Percentiles rank a stretch among this genome's conserved stretches.
Conservation (phyloP, 495 filamentous ascomycete genomes). For the Daldinia decipiens region DNA sequence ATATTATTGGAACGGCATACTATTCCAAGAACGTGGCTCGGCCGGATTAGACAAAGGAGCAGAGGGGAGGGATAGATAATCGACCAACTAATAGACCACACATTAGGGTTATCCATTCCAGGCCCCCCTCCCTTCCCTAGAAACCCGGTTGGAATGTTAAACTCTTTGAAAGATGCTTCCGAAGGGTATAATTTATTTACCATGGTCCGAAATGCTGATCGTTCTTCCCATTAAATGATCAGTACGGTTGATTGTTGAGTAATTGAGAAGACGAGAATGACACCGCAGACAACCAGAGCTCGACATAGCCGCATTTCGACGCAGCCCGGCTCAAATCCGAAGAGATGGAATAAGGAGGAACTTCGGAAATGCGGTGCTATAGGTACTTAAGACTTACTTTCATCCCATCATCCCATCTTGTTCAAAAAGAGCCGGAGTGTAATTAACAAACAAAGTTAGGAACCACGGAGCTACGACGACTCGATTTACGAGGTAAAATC, state of each 20-base stretch:
- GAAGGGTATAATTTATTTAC: conserved; percentile 10
- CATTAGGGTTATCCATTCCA: conserved; percentile 29
- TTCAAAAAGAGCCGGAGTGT: not conserved
- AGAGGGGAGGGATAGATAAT: conserved; percentile 32
- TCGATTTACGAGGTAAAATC: conserved; percentile 44
- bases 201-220: not conserved
- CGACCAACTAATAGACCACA: conserved; percentile 28
- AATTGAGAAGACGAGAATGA: conserved; percentile 28
- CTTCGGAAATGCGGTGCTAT: conserved; percentile 47
- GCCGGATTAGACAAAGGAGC: conserved; percentile 27
- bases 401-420: not conserved
- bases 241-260: not conserved
- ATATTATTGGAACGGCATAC: conserved; percentile 18
- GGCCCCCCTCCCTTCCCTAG: conserved; percentile 10
- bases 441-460: conserved; percentile 11
- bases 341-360: conserved; percentile 49
- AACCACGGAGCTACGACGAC: conserved; percentile 16
- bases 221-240: not conserved
- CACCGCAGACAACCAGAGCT: conserved; percentile 5
- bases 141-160: conserved; percentile 34
- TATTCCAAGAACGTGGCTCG: conserved; percentile 13
- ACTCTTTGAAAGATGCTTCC: conserved; percentile 26
- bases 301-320: conserved; percentile 20
- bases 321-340: conserved; percentile 42
- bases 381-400: conserved; percentile 26